Conservation (phyloP, 352 stramenopile genomes). For the Pythium rishiriense region DNA sequence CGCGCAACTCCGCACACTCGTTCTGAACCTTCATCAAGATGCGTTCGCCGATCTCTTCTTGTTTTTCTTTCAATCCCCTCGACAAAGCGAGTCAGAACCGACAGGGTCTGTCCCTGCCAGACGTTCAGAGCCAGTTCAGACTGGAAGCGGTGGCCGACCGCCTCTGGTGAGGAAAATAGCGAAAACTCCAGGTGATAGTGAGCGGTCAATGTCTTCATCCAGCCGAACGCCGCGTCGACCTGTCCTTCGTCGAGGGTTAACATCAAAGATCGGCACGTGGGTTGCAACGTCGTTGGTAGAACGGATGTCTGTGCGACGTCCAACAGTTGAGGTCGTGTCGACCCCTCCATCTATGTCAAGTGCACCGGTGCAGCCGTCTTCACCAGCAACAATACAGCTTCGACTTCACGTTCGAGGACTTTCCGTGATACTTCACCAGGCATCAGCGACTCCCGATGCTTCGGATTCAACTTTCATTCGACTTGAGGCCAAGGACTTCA, state of each 20-base stretch:
- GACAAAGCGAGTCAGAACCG: not conserved
- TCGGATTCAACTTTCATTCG: conserved; percentile 48
- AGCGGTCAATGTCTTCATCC: not conserved
- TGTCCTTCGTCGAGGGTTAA: conserved; percentile 12
- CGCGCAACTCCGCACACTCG: conserved; percentile 63
- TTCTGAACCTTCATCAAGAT: conserved; percentile 77
- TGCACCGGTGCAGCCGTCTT: not conserved
- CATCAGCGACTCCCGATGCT: conserved; percentile 20
- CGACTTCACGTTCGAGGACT: conserved; percentile 73
- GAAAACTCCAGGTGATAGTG: conserved; percentile 3
- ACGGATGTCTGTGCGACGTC: conserved; percentile 16
- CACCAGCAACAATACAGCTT: conserved; percentile 59
- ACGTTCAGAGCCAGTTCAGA: not conserved
- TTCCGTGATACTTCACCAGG: conserved; percentile 63
- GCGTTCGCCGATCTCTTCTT: conserved; percentile 72
- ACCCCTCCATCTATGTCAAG: conserved; percentile 7
- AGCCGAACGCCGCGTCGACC: not conserved
- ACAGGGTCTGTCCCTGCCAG: not conserved
- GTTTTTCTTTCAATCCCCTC: conserved; percentile 57
- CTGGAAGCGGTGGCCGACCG: not conserved
- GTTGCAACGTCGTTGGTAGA: conserved; percentile 26
- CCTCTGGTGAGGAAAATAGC: conserved; percentile 26
- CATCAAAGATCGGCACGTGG: conserved; percentile 32
- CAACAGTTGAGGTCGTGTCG: conserved; percentile 13
- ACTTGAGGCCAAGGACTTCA: conserved; percentile 72